phyloP scores from a whole-genome alignment of 2,329 filamentous ascomycete genomes.

The Colletotrichum spinosum region DNA sequence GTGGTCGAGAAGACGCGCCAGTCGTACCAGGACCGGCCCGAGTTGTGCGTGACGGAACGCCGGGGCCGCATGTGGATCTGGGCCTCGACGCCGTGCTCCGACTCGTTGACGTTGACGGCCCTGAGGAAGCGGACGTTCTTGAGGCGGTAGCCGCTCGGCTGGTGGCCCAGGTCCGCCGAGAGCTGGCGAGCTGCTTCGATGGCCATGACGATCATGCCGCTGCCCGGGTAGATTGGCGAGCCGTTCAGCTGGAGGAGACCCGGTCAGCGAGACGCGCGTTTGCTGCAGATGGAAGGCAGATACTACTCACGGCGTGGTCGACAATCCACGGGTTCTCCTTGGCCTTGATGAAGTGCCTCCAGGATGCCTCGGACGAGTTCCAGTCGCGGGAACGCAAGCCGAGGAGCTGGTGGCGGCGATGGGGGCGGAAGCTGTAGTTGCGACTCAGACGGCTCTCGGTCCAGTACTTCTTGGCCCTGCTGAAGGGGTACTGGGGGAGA shows the following conservation, averaged over 20 bases:
- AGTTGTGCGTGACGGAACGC: conserved; percentile 5
- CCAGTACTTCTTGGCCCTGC: conserved; percentile 64
- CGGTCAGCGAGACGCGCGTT: conserved; percentile 46
- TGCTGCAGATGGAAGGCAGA: too few relatives aligned
- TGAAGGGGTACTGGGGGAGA: conserved; percentile 67
- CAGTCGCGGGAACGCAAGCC: conserved; percentile 58
- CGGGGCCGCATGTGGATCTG: conserved; percentile 32
- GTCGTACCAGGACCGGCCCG: too few relatives aligned
- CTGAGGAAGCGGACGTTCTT: conserved; percentile 14
- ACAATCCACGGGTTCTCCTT: conserved; percentile 63
- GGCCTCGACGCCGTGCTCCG: conserved; percentile 18
- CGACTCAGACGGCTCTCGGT: conserved; percentile 60
- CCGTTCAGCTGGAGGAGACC: conserved; percentile 53
- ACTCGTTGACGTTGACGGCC: conserved; percentile 11
- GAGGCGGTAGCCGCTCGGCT: conserved; percentile 10
- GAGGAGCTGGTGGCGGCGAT: conserved; percentile 62
- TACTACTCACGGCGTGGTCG: conserved; percentile 54
- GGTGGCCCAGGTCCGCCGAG: neutral
- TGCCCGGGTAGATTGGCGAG: conserved; percentile 61
- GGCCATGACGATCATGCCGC: conserved; percentile 62
- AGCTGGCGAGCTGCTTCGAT: conserved; percentile 57
- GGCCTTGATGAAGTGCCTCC: conserved; percentile 60
- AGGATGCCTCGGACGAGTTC: conserved; percentile 56
- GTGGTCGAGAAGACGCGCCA: too few relatives aligned
- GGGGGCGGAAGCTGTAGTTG: conserved; percentile 55